Conservation (phyloP, 108 stramenopile genomes). For the Skeletonema tropicum region DNA sequence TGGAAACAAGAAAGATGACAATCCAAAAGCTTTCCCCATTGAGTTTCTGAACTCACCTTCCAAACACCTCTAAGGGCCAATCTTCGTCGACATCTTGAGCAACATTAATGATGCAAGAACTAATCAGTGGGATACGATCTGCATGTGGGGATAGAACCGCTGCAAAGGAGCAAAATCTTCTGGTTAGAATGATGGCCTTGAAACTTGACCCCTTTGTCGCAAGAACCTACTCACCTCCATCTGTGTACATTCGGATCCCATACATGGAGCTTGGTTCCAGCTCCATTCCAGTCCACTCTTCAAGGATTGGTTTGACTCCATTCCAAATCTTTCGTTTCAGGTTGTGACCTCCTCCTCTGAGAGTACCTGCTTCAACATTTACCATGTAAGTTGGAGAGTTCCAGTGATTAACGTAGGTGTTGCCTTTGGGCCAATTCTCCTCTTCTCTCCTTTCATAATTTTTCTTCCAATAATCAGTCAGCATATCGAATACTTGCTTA, state of each 20-base stretch:
- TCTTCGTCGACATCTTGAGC: constrained; percentile 91
- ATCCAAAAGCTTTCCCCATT: too few relatives aligned
- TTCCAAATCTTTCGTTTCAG: constrained; percentile 79
- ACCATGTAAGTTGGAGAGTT: constrained; percentile 78
- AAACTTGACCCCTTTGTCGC: too few relatives aligned
- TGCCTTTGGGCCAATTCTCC: constrained; percentile 76
- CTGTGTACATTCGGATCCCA: constrained; percentile 87
- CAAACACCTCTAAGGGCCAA: constrained; percentile 77
- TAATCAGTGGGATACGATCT: constrained; percentile 88
- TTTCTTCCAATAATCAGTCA: constrained; percentile 64
- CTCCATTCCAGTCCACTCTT: constrained; percentile 91
- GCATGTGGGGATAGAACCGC: constrained; percentile 87
- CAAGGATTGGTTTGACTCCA: constrained; percentile 71
- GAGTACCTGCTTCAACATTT: constrained; percentile 64
- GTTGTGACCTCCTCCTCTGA: constrained; percentile 68
- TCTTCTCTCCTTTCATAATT: constrained; percentile 56
- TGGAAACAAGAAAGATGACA: too few relatives aligned
- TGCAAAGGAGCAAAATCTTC: too few relatives aligned
- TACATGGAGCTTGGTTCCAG: constrained; percentile 82
- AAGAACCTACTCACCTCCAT: constrained; percentile 9
- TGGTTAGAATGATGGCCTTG: too few relatives aligned
- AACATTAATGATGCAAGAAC: constrained; percentile 90
- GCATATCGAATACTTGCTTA: constrained; percentile 56
- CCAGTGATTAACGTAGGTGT: constrained; percentile 84
- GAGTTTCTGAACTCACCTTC: constrained; percentile 9